Conservation (phyloP, 176 grass and related monocot species). For the Carex cristatella region DNA sequence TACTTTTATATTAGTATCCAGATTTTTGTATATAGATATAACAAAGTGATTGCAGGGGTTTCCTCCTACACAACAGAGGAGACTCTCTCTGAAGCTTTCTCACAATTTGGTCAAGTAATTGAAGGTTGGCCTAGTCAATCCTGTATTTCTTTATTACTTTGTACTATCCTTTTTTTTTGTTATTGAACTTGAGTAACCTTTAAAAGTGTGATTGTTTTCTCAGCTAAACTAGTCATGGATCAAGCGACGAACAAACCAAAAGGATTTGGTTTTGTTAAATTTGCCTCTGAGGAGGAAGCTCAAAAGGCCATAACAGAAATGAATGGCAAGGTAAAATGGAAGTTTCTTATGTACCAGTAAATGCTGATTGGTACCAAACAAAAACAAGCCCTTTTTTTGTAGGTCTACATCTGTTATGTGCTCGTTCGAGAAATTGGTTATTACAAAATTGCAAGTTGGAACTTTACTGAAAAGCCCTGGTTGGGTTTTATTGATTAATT, state of each 20-base stretch:
- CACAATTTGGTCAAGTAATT: conserved; percentile 68
- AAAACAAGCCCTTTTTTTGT: background rate
- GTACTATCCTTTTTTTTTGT: background rate
- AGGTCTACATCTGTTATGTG: background rate
- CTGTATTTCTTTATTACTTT: background rate
- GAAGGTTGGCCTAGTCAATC: conserved; percentile 30
- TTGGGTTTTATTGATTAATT: background rate
- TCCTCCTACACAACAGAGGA: conserved; percentile 39
- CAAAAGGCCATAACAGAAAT: conserved; percentile 51
- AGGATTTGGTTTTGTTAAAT: conserved; percentile 88
- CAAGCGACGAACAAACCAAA: conserved; percentile 38
- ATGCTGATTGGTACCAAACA: background rate
- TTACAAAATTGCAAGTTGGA: background rate
- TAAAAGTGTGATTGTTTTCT: conserved; percentile 7
- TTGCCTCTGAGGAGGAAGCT: conserved; percentile 51
- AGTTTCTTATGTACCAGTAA: background rate
- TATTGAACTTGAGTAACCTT: conserved; percentile 5
- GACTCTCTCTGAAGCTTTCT: conserved; percentile 36
- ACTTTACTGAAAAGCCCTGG: background rate
- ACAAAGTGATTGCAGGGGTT: conserved; percentile 19
- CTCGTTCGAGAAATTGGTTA: background rate
- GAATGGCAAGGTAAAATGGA: conserved; percentile 65
- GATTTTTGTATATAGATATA: background rate
- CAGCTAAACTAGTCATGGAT: conserved; percentile 57
- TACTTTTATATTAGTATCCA: background rate